A percentile compares a stretch with the other conserved stretches of the same genome.
phyloP scores from a whole-genome alignment of 1,284 basidiomycete genomes.

The Tylopilus sp. region DNA sequence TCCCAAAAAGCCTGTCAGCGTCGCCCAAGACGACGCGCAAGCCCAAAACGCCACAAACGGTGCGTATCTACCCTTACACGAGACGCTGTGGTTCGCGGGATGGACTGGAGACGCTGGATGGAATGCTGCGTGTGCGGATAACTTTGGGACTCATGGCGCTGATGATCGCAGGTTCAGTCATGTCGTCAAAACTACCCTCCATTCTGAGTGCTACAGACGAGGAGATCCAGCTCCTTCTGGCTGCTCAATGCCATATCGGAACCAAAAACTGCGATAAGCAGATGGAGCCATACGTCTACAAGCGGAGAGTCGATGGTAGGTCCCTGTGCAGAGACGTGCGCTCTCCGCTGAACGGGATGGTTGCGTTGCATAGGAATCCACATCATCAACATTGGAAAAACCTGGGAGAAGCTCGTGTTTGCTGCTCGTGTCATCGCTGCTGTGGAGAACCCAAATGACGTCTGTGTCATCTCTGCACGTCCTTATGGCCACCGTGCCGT shows the following conservation, averaged over 20 bases:
- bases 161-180: conserved; percentile 37
- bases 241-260: conserved; percentile 95
- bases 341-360: conserved; percentile 8
- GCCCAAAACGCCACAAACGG: conserved; percentile 22
- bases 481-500: conserved; percentile 99
- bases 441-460: conserved; percentile 96
- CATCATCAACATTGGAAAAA: conserved; percentile 98
- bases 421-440: conserved; percentile 93
- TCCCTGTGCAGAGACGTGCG: conserved; percentile 7
- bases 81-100: conserved; percentile 14
- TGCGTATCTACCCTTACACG: conserved; percentile 14
- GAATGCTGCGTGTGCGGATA: conserved; percentile 32
- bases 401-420: conserved; percentile 98
- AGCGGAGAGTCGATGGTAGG: conserved; percentile 91
- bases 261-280: conserved; percentile 99
- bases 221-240: conserved; percentile 92
- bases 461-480: conserved; percentile 97
- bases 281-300: conserved; percentile 98
- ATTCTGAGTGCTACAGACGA: conserved; percentile 93
- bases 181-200: conserved; percentile 90
- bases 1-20: conserved; percentile 22
- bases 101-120: conserved; percentile 33
- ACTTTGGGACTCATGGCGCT: conserved; percentile 22
- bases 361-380: conserved; percentile 69
- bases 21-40: conserved; percentile 29